These are phyloP conservation scores for Agaricus subrufescens DNA, from an alignment of 768 basidiomycete genomes.

Conservation along the genomic window DNA sequence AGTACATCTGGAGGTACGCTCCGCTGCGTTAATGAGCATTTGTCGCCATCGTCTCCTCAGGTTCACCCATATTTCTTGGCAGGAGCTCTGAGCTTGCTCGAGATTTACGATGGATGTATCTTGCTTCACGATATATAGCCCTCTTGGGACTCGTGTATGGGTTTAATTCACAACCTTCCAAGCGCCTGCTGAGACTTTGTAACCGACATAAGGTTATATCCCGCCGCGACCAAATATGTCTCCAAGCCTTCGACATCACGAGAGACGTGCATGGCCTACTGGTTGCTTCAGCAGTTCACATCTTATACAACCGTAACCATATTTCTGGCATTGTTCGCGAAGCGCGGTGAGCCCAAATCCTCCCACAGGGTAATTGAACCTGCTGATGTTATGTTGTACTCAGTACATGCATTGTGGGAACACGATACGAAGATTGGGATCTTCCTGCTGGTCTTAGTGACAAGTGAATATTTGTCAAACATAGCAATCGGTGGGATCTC, in stretches of 20 bases:
- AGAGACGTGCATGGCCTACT: not conserved
- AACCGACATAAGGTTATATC: not conserved
- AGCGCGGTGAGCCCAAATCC: not conserved
- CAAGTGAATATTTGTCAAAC: not conserved
- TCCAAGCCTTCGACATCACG: not conserved
- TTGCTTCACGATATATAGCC: slow-evolving; percentile 1
- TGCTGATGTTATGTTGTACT: not conserved
- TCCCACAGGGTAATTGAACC: not conserved
- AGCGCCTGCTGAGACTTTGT: not conserved
- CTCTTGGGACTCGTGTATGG: slow-evolving; percentile 1
- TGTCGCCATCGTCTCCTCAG: not conserved
- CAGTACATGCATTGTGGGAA: slow-evolving; percentile 1
- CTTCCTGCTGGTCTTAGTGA: not conserved
- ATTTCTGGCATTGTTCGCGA: not conserved
- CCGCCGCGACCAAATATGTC: not conserved
- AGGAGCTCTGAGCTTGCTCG: not conserved
- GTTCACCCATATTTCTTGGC: not conserved
- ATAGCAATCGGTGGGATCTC: not conserved
- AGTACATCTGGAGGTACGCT: slow-evolving; percentile 3
- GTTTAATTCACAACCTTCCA: not conserved
- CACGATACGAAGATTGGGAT: not conserved
- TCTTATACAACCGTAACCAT: not conserved
- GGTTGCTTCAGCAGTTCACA: not conserved
- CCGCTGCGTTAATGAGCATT: not conserved
- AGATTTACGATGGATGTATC: slow-evolving; percentile 3